Evolutionary conservation across 352 stramenopile genomes (phyloP).

Genomic region (Globisporangium rhizosaccharum): DNA sequence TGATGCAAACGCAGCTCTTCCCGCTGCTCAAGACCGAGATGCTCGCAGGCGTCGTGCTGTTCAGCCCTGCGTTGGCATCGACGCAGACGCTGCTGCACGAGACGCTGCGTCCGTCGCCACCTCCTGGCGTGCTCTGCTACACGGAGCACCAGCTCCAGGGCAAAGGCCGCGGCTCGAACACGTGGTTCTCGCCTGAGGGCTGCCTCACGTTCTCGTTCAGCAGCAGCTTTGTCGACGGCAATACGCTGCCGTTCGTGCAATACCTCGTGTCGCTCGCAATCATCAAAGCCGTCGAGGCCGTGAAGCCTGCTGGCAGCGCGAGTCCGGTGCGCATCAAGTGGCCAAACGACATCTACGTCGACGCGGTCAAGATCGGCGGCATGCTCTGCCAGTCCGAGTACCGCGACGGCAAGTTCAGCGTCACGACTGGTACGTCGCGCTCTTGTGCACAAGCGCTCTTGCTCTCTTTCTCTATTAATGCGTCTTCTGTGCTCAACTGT

Average conservation of each 20-base stretch:
- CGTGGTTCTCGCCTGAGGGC: constrained; percentile 83
- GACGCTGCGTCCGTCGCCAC: constrained; percentile 51
- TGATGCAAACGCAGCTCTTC: constrained; percentile 26
- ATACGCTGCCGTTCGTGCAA: constrained; percentile 84
- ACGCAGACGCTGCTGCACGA: constrained; percentile 84
- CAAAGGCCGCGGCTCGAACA: constrained; percentile 81
- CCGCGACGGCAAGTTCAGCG: constrained; percentile 64
- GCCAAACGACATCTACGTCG: constrained; percentile 90
- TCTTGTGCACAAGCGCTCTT: neutral
- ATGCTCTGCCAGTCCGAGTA: constrained; percentile 89
- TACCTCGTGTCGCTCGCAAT: constrained; percentile 88
- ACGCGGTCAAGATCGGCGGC: constrained; percentile 86
- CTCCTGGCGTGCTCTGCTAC: constrained; percentile 72
- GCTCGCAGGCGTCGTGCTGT: constrained; percentile 73
- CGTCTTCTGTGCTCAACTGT: neutral
- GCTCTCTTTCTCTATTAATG: neutral
- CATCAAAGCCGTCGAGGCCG: constrained; percentile 62
- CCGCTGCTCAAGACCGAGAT: constrained; percentile 49
- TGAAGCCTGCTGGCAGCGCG: constrained; percentile 29
- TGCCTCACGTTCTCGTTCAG: constrained; percentile 91
- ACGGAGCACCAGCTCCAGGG: constrained; percentile 73
- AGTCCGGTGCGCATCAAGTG: constrained; percentile 88
- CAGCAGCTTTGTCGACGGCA: constrained; percentile 72
- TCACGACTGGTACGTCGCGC: constrained; percentile 66
- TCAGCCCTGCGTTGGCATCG: constrained; percentile 56